phyloP scores from a whole-genome alignment of 2,329 filamentous ascomycete genomes.

The Canariomyces notabilis region DNA sequence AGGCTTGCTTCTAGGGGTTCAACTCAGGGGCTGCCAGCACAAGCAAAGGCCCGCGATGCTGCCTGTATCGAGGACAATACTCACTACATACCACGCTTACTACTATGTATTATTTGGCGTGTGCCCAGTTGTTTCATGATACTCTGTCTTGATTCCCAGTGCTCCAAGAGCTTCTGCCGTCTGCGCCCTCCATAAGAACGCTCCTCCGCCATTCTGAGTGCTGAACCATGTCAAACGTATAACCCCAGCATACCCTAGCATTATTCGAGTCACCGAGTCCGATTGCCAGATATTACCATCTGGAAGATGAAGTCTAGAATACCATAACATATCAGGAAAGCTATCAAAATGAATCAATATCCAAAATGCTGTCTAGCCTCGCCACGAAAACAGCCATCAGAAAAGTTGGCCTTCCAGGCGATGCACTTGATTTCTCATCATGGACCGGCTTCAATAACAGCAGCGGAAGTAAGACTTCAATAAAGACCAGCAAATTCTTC shows the following conservation, averaged over 20 bases:
- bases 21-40: neutral
- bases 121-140: slow-evolving; percentile 9
- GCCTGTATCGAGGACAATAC: slow-evolving; percentile 26
- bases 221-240: too few species aligned
- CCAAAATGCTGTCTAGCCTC: slow-evolving; percentile 55
- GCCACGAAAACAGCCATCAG: slow-evolving; percentile 55
- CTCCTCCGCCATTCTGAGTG: too few species aligned
- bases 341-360: slow-evolving; percentile 23
- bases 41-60: slow-evolving; percentile 26
- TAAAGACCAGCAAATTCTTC: slow-evolving; percentile 31
- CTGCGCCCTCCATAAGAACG: too few species aligned
- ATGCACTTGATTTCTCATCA: slow-evolving; percentile 37
- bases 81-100: neutral
- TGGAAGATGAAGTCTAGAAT: too few species aligned
- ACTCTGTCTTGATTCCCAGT: neutral
- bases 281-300: too few species aligned
- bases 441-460: neutral
- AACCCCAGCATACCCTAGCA: too few species aligned
- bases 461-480: slow-evolving; percentile 4
- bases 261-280: too few species aligned
- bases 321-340: neutral
- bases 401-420: slow-evolving; percentile 49
- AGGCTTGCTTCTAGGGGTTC: neutral
- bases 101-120: too few species aligned
- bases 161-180: neutral